Conservation (phyloP, 106 monocot species). For the Dioscorea zingiberensis region DNA sequence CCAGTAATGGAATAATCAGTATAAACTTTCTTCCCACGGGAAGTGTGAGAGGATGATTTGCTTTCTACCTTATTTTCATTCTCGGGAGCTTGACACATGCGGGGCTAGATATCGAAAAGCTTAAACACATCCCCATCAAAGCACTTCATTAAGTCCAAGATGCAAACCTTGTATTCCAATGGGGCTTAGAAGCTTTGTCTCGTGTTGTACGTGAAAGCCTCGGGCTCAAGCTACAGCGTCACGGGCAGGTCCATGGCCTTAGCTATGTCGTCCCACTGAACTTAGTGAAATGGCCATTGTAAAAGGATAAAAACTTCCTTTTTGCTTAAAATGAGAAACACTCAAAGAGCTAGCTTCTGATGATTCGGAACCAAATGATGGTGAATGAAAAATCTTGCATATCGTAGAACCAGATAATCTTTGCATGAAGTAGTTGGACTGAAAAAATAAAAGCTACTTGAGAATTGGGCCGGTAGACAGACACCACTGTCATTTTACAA, state of each 20-base stretch:
- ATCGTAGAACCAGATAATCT: slow-evolving; percentile 12
- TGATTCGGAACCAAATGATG: slow-evolving; percentile 12
- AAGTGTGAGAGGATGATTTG: slow-evolving; percentile 19
- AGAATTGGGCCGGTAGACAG: slow-evolving; percentile 11
- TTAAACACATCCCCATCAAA: slow-evolving; percentile 53
- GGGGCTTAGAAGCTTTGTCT: slow-evolving; percentile 29
- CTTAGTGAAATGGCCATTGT: slow-evolving; percentile 25
- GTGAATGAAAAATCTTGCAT: slow-evolving; percentile 13
- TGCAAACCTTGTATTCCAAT: slow-evolving; percentile 29
- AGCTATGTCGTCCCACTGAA: slow-evolving; percentile 32
- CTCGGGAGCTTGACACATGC: slow-evolving; percentile 42
- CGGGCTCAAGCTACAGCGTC: slow-evolving; percentile 23
- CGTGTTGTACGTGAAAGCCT: slow-evolving; percentile 24
- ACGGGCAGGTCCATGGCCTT: slow-evolving; percentile 27
- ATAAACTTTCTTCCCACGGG: slow-evolving; percentile 78
- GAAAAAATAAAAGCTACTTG: slow-evolving; percentile 14
- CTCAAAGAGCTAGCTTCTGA: slow-evolving; percentile 4
- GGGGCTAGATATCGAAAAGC: slow-evolving; percentile 46
- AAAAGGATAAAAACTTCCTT: slow-evolving; percentile 13
- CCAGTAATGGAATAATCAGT: slow-evolving; percentile 82
- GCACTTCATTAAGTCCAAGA: slow-evolving; percentile 34
- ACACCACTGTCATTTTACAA: slow-evolving; percentile 17
- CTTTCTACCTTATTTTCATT: slow-evolving; percentile 18
- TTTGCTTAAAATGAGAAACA: slow-evolving; percentile 19
- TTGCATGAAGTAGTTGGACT: slow-evolving; percentile 20